Evolutionary conservation across 768 basidiomycete genomes (phyloP), one percentile per base, ranked within the genome.

Genomic region (Rhizopogon roseolus): DNA sequence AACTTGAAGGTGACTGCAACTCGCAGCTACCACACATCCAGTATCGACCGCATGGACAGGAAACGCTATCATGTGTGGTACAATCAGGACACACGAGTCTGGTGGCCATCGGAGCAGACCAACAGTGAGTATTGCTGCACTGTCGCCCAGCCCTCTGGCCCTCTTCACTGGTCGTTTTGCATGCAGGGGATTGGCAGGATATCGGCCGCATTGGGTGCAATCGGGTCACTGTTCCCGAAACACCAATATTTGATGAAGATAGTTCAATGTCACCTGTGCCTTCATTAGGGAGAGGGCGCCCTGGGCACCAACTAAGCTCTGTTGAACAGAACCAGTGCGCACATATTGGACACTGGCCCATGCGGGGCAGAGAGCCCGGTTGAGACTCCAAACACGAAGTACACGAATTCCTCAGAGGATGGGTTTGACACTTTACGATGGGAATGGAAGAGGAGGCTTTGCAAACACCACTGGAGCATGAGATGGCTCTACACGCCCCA

Each of bases 1-100:
- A 22, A 22, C 22, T 3, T 22, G 22, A 17, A 53, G 52, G 17
- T 14, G 16, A 19, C 17, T 17, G 34, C 34, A 11, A 36, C 34
- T 13, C 36, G 22, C 53, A 54, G 6, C 32, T 37, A 41, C 50
- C 53, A 16, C 53, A 54, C 16, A n/a, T n/a, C 53, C 53, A 54
- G 32, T 53, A 38, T 38, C 5, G 22, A 28, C 36, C n/a, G 22
- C 43, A 50, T 11, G 32, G 27, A 37, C 53, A 54, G 14, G 27
- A 19, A 22, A 53, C 28, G 27, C 52, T 38, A 14, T 48, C 53
- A 5, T 41, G 36, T 37, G 53, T 52, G 27, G 28, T 27, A 8
- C 53, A 54, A 22, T 54, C 53, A 25, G 28, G 27, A 11, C 53
- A 54, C 8, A 36, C 34, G 22, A 22, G 22, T 36, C 13, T 28